Percentiles rank a stretch among this genome's conserved stretches.
These are phyloP conservation scores for Geranium brycei DNA, from an alignment of 345 rosid genomes.

Conservation along the genomic window DNA sequence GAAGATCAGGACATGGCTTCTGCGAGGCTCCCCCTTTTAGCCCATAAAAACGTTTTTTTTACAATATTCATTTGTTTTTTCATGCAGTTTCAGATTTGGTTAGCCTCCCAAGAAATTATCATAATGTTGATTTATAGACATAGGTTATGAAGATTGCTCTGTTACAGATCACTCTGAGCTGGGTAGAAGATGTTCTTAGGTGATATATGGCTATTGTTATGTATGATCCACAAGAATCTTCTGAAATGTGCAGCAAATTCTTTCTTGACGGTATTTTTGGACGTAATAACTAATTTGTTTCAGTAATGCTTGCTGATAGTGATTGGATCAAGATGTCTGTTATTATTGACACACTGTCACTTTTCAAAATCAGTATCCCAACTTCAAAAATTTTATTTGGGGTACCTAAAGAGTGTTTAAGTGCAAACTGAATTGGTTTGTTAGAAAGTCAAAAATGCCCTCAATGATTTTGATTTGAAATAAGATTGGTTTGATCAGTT, in stretches of 20 bases:
- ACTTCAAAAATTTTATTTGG: too few species aligned
- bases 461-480: too few species aligned
- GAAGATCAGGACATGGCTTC: constrained; percentile 14
- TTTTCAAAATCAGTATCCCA: too few species aligned
- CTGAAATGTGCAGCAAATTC: constrained; percentile 36
- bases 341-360: too few species aligned
- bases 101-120: constrained; percentile 10
- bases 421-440: too few species aligned
- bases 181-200: constrained; percentile 26
- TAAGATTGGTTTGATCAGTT: too few species aligned
- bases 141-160: constrained; percentile 35
- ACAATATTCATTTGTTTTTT: constrained; percentile 1
- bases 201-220: constrained; percentile 25
- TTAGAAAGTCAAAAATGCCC: too few species aligned
- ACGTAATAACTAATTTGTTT: too few species aligned
- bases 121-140: constrained; percentile 26
- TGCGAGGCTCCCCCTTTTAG: constrained; percentile 18
- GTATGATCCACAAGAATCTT: constrained; percentile 25
- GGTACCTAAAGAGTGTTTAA: too few species aligned
- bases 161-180: constrained; percentile 26
- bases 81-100: constrained; percentile 13
- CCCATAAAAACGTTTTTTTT: constrained; percentile 5
- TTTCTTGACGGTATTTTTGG: constrained; percentile 2
- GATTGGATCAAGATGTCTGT: too few species aligned
- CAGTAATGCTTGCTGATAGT: too few species aligned